phyloP scores from a whole-genome alignment of 2,329 filamentous ascomycete genomes.

The Celoporthe dispersa region DNA sequence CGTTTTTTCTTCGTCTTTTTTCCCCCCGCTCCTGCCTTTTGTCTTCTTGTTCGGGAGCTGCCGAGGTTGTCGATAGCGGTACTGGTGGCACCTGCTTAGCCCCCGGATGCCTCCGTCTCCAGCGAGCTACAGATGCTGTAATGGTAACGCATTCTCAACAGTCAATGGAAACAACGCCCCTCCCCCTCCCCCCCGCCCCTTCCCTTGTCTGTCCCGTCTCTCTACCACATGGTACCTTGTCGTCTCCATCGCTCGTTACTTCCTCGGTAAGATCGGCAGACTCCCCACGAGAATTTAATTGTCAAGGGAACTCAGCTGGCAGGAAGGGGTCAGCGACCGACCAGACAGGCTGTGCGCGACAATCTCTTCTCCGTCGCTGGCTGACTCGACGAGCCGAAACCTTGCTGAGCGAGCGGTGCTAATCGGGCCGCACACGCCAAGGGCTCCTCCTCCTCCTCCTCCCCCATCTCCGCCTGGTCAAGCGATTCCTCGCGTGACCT shows the following conservation, averaged over 20 bases:
- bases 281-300: background rate
- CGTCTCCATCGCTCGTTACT: background rate
- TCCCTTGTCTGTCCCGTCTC: background rate
- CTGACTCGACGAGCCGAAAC: background rate
- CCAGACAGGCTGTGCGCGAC: background rate
- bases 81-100: background rate
- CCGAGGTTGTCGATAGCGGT: background rate
- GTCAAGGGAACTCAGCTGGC: background rate
- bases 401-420: background rate
- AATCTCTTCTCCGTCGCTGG: background rate
- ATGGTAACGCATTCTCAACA: background rate
- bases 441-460: background rate
- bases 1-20: too few species aligned
- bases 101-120: background rate
- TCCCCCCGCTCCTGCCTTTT: too few species aligned
- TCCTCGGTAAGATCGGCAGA: background rate
- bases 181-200: background rate
- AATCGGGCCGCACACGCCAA: background rate
- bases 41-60: conserved; percentile 3
- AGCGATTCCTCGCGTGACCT: background rate
- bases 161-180: background rate
- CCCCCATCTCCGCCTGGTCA: background rate
- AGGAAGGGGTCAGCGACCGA: background rate
- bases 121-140: background rate
- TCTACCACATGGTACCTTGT: background rate